A percentile compares a stretch with the other conserved stretches of the same genome.
Evolutionary conservation across 257 asterid genomes (phyloP).

Genomic region (Solanum tacnaense): DNA sequence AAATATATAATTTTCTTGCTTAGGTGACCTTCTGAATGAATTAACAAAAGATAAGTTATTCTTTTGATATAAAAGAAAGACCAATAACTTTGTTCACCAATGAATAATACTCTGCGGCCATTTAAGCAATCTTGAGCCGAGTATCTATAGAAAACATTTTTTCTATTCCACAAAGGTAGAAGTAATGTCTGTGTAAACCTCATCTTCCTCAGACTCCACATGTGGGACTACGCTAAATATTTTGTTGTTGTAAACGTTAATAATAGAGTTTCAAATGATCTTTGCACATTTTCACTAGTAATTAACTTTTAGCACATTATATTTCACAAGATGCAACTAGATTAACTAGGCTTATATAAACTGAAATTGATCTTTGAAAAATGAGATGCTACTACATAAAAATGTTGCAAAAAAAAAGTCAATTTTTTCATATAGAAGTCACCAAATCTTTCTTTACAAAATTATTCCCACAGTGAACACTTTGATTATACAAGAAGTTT

Average conservation of each 20-base stretch:
- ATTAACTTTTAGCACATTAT: not conserved
- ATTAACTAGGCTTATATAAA: not conserved
- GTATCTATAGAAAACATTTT: not conserved
- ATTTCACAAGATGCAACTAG: not conserved
- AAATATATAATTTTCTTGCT: not conserved
- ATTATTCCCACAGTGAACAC: not conserved
- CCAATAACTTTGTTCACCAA: not conserved
- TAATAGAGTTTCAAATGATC: not conserved
- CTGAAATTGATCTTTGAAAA: not conserved
- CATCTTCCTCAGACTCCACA: accelerated
- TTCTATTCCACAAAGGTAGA: not conserved
- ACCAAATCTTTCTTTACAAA: not conserved
- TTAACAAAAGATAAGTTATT: not conserved
- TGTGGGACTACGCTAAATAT: not conserved
- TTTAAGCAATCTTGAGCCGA: not conserved
- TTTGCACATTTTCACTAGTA: not conserved
- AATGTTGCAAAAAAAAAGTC: not conserved
- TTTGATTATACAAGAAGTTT: not conserved
- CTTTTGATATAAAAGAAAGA: not conserved
- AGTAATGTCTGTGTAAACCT: accelerated
- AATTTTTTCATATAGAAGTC: not conserved
- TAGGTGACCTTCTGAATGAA: not conserved
- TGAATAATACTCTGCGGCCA: no score
- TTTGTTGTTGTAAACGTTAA: not conserved
- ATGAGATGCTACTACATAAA: not conserved